Evolutionary conservation across 495 filamentous ascomycete species (phyloP).

Genomic region (Eremomyces bilateralis): DNA sequence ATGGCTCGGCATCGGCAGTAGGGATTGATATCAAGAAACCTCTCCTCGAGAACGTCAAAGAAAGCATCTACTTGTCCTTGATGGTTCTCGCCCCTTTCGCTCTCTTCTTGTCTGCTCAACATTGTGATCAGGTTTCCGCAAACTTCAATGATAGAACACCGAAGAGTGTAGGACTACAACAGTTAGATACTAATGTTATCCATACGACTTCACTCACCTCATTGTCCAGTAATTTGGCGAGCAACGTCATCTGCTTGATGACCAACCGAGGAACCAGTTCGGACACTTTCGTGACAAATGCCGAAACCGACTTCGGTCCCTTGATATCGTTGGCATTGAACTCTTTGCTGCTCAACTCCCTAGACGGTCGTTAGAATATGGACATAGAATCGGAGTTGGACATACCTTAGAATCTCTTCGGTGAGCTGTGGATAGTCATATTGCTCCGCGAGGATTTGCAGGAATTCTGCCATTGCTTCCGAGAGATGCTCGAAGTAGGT

Average conservation of each 20-base stretch:
- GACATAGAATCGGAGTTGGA: not conserved
- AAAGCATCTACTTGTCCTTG: conserved; percentile 90
- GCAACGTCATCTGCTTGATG: conserved; percentile 87
- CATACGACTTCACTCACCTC: conserved; percentile 32
- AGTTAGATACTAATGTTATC: conserved; percentile 10
- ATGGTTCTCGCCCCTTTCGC: conserved; percentile 65
- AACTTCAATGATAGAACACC: conserved; percentile 90
- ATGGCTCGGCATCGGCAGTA: conserved; percentile 86
- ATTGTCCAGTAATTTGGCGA: conserved; percentile 86
- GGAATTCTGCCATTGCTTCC: conserved; percentile 96
- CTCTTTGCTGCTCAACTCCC: conserved; percentile 89
- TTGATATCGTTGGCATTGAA: conserved; percentile 91
- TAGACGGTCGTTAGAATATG: conserved; percentile 17
- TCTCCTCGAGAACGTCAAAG: conserved; percentile 88
- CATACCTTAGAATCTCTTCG: conserved; percentile 63
- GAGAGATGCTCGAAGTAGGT: conserved; percentile 97
- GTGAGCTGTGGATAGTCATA: conserved; percentile 94
- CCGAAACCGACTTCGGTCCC: conserved; percentile 95
- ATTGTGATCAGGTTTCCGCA: conserved; percentile 90
- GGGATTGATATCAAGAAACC: conserved; percentile 90
- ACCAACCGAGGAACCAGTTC: conserved; percentile 79
- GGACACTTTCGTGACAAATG: conserved; percentile 88
- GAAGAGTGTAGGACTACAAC: conserved; percentile 64
- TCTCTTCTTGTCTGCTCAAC: conserved; percentile 59
- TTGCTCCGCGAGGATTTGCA: conserved; percentile 88